Percentiles rank a stretch among this genome's conserved stretches.
Evolutionary conservation across 1,284 basidiomycete species (phyloP).

Genomic region (Bothia castanella): DNA sequence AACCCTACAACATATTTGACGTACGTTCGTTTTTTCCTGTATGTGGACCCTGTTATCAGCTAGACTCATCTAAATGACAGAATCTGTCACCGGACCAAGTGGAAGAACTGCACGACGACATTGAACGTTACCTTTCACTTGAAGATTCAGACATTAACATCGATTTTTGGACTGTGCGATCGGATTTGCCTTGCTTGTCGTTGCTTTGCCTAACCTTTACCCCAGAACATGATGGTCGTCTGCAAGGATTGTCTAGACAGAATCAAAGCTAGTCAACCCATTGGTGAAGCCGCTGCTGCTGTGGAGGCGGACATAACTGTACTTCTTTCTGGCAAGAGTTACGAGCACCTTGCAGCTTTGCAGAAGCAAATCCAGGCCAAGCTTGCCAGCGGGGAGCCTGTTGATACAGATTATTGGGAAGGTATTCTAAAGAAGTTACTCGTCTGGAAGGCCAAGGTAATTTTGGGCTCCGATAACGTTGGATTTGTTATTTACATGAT

Average conservation of each 20-base stretch:
- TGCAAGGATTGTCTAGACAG: slow-evolving; percentile 90
- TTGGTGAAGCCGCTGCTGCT: slow-evolving; percentile 66
- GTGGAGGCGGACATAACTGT: slow-evolving; percentile 77
- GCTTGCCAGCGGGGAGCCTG: slow-evolving; percentile 85
- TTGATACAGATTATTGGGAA: slow-evolving; percentile 99
- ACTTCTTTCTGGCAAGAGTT: slow-evolving; percentile 74
- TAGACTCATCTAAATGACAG: slow-evolving; percentile 41
- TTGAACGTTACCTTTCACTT: slow-evolving; percentile 85
- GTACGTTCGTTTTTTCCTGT: slow-evolving; percentile 45
- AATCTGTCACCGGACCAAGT: slow-evolving; percentile 86
- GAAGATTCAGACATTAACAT: slow-evolving; percentile 85
- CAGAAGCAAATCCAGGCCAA: slow-evolving; percentile 88
- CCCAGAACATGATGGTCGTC: slow-evolving; percentile 92
- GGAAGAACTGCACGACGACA: slow-evolving; percentile 91
- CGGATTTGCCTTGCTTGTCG: slow-evolving; percentile 1
- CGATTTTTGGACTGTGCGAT: slow-evolving; percentile 93
- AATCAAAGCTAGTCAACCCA: slow-evolving; percentile 56
- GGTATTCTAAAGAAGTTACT: slow-evolving; percentile 84
- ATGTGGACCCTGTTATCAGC: neutral
- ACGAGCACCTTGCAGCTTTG: slow-evolving; percentile 78
- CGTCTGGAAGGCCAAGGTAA: slow-evolving; percentile 98
- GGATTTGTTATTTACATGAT: slow-evolving; percentile 9
- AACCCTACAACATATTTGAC: slow-evolving; percentile 95
- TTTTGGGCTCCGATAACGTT: neutral
- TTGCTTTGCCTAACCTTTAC: slow-evolving; percentile 9